These are phyloP conservation scores for Galerina sulciceps DNA, from an alignment of 768 basidiomycete species.

Conservation along the genomic window DNA sequence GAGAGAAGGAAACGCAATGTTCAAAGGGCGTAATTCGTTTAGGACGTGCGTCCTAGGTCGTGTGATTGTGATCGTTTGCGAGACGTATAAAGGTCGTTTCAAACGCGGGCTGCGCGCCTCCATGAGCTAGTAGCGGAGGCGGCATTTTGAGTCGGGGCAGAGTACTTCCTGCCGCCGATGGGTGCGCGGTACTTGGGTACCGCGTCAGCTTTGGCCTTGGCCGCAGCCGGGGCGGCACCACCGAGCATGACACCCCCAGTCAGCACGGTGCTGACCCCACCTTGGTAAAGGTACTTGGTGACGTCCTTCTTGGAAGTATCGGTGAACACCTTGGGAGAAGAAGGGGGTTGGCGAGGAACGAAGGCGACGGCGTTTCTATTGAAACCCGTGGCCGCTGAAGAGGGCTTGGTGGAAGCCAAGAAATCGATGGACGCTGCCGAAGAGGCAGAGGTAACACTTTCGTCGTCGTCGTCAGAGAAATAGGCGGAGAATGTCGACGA, in stretches of 20 bases:
- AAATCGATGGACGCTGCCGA: slow-evolving; percentile 30
- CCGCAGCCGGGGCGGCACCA: slow-evolving; percentile 12
- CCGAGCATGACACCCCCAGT: slow-evolving; percentile 51
- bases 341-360: slow-evolving; percentile 13
- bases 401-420: slow-evolving; percentile 20
- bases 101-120: slow-evolving; percentile 16
- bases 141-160: slow-evolving; percentile 11
- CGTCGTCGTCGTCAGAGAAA: slow-evolving; percentile 33
- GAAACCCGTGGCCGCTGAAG: slow-evolving; percentile 2
- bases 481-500: slow-evolving; percentile 37
- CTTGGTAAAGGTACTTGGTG: slow-evolving; percentile 44
- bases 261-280: slow-evolving; percentile 45
- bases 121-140: slow-evolving; percentile 11
- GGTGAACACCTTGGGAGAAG: slow-evolving; percentile 20
- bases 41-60: background rate
- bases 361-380: slow-evolving; percentile 13
- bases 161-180: slow-evolving; percentile 14
- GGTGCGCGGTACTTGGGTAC: slow-evolving; percentile 22
- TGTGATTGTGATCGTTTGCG: background rate
- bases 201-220: slow-evolving; percentile 6
- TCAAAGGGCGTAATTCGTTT: background rate
- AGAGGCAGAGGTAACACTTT: slow-evolving; percentile 36
- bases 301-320: slow-evolving; percentile 28
- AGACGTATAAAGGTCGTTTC: background rate
- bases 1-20: background rate